phyloP scores from a whole-genome alignment of 2,329 filamentous ascomycete species.

The Drechslerella dactyloides region DNA sequence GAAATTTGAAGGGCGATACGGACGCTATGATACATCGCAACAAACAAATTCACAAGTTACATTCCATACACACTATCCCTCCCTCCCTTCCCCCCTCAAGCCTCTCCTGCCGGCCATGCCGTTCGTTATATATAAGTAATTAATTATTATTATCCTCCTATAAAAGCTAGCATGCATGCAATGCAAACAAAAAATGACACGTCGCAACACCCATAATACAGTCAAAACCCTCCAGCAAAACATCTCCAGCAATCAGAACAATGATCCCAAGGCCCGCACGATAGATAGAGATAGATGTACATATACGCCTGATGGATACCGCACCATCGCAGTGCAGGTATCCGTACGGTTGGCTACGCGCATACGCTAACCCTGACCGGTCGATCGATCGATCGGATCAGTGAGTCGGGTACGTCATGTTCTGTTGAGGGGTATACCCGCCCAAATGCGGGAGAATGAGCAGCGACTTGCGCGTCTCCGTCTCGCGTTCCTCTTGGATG shows the following conservation, averaged over 20 bases:
- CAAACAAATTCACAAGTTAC: neutral
- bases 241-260: too few species aligned
- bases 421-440: neutral
- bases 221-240: too few species aligned
- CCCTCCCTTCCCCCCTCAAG: too few species aligned
- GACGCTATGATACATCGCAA: too few species aligned
- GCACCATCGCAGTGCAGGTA: neutral
- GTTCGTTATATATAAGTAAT: too few species aligned
- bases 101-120: too few species aligned
- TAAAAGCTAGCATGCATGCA: too few species aligned
- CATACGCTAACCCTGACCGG: neutral
- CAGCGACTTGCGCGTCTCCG: constrained; percentile 4
- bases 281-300: neutral
- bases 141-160: too few species aligned
- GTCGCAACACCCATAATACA: too few species aligned
- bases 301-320: neutral
- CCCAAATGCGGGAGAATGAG: neutral
- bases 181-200: too few species aligned
- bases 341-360: neutral
- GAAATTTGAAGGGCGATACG: too few species aligned
- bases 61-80: neutral
- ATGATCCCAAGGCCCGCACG: too few species aligned
- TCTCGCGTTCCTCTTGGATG: constrained; percentile 63
- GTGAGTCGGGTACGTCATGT: constrained; percentile 5
- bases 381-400: neutral